Evolutionary conservation across 2,329 filamentous ascomycete genomes (phyloP), one percentile per base, ranked within the genome.

Genomic region (Penicillium sp.): DNA sequence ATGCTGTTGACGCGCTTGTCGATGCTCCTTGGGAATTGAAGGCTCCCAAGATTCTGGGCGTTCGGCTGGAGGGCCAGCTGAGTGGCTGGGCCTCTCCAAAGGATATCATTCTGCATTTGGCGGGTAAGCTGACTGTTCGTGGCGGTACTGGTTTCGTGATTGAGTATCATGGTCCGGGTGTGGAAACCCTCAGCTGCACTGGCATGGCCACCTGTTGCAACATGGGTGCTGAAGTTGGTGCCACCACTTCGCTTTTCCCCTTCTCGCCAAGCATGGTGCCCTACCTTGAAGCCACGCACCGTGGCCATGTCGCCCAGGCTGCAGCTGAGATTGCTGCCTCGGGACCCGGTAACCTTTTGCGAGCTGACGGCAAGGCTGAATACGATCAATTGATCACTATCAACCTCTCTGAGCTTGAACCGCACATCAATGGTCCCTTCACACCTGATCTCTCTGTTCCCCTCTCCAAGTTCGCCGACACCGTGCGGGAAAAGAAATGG

Each of bases 251-350:
- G 12, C 67, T 97, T 39, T 98, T 98, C 85, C 90, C 90, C 61
- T 98, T 95, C 84, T 95, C 94, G 77, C 88, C 96, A 72, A 83
- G 87, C 68, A 95, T 95, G 90, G 88, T 95, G 79, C 87, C 96
- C 69, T 98, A 97, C 77, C 83, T 98, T 38, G 77, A 77, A 39
- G 88, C 90, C 37, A 98, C 93, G 62, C 96, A 95, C 81, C 87
- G 93, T 66, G 78, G 81, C 66, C 81, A 85, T 12, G 96, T 98
- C 62, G 93, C 88, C 65, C 89, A 97, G 70, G 96, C 90, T 68
- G 82, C 93, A 46, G 85, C 88, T 59, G 67, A 77, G 34, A 97
- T 96, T 70, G 86, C 88, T 60, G 78, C 88, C 37, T 53, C 56
- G n/a, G 57, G 57, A 9, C 57, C 57, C 33, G 49, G 56, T 24